Conservation (phyloP, 2,329 filamentous ascomycete species). For the Pseudocercospora ulei region DNA sequence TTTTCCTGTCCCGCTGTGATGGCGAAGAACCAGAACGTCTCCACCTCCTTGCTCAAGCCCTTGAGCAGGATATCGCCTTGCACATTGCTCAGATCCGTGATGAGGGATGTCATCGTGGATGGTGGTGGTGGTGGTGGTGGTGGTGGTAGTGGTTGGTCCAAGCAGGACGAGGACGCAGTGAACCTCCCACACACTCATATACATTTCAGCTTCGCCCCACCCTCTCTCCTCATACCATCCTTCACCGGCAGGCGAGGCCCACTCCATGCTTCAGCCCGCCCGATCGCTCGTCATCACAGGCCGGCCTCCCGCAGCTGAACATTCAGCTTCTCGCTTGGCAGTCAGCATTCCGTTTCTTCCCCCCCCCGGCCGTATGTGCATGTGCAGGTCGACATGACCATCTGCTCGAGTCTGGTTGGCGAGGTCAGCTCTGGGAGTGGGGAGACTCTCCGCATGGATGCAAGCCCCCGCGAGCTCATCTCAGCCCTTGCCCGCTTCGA, state of each 20-base stretch:
- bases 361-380: not conserved
- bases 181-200: no score
- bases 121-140: no score
- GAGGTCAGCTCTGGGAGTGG: not conserved
- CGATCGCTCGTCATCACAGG: not conserved
- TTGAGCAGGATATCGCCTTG: constrained; percentile 29
- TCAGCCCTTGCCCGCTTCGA: constrained; percentile 4
- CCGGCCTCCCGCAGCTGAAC: not conserved
- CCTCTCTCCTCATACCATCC: no score
- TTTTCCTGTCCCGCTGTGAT: constrained; percentile 19
- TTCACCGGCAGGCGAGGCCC: not conserved
- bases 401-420: not conserved
- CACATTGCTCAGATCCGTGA: constrained; percentile 22
- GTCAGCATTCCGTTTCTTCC: not conserved
- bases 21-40: constrained; percentile 29
- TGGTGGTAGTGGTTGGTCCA: no score
- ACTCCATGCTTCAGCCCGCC: not conserved
- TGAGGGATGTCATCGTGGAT: constrained; percentile 10
- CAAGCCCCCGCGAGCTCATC: constrained; percentile 6
- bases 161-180: no score
- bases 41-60: constrained; percentile 25
- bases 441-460: not conserved
- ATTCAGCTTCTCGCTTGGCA: not conserved
- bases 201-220: no score
- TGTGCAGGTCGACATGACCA: not conserved